Evolutionary conservation across 1,139 yeast species (phyloP), one percentile per base, ranked within the genome.

Genomic region (Hemisphaericaspora lyxosophila): DNA sequence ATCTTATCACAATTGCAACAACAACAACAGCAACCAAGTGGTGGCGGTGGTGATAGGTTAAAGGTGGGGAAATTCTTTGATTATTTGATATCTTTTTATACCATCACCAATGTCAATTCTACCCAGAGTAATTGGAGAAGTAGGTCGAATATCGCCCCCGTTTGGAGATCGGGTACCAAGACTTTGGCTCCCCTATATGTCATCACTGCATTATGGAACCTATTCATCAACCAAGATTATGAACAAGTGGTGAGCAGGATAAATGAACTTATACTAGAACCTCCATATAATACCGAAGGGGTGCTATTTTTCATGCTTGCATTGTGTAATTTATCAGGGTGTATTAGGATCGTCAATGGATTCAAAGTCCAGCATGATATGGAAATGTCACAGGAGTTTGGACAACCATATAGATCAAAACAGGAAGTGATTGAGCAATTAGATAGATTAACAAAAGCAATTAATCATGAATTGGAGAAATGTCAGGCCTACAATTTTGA

Each of bases 271-370:
- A 46, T 73, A 24, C 56, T 74, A 28, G 66, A 62, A 39, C 73
- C 73, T 1, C 80, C 80, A 0, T 74, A 62, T 47, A 63, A 62
- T 42, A 55, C 53, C 7, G 75, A 75, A 35, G 80, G 80, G 0
- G 55, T 60, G 0, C 60, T 67, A 33, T 63, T 66, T 40, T 70
- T 59, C 42, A 47, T 71, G 18, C 41, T 56, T 40, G 59, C 59
- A 5, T 43, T 67, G 16, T 62, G 72, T 41, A 45, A 52, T 33
- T 44, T 69, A 13, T 46, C 44, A 33, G 53, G 52, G 26, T 53
- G 49, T 25, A 40, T 43, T 7, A 26, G 46, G 13, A 41, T 57
- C 16, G 48, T 46, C 1, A 42, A 47, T 12, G 39, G 31, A 6
- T 46, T 26, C 29, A 29, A 30, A 18, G 28, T 34, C 7, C 34